phyloP scores from a whole-genome alignment of 768 basidiomycete species.

The Auricularia cornea region DNA sequence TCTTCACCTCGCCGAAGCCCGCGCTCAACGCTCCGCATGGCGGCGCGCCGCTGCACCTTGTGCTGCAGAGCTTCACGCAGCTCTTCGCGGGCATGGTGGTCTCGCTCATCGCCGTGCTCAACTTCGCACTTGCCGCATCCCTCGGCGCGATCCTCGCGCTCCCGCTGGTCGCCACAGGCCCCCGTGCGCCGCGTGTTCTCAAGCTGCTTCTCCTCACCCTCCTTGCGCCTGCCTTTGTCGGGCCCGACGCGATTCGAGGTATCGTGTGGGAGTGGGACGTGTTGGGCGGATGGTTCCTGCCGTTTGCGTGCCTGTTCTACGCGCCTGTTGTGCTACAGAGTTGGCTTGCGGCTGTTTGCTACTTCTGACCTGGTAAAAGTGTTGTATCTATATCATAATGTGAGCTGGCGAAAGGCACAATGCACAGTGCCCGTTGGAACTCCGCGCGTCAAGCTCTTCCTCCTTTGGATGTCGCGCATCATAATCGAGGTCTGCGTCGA shows the following conservation, averaged over 20 bases:
- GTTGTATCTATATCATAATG: too few species aligned
- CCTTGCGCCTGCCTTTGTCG: slow-evolving; percentile 30
- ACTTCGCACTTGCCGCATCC: slow-evolving; percentile 79
- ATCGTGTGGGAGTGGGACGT: slow-evolving; percentile 73
- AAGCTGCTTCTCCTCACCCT: not conserved
- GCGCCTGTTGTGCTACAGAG: slow-evolving; percentile 67
- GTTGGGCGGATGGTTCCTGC: slow-evolving; percentile 74
- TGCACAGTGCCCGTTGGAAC: too few species aligned
- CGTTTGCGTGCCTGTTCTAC: slow-evolving; percentile 74
- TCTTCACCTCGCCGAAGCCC: slow-evolving; percentile 18
- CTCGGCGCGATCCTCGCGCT: slow-evolving; percentile 58
- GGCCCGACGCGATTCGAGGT: slow-evolving; percentile 48
- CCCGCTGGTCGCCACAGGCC: slow-evolving; percentile 43
- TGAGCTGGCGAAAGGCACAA: too few species aligned
- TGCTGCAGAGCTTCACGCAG: slow-evolving; percentile 68
- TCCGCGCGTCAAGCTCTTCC: not conserved
- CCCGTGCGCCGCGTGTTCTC: slow-evolving; percentile 19
- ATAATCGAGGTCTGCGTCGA: slow-evolving; percentile 65
- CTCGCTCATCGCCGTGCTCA: slow-evolving; percentile 78
- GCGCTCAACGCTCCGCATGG: too few species aligned
- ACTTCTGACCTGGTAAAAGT: not conserved
- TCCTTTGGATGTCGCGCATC: not conserved
- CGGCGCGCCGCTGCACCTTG: slow-evolving; percentile 28
- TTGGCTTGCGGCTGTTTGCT: slow-evolving; percentile 29
- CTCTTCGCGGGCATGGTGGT: slow-evolving; percentile 82